Conservation (phyloP, 1,139 yeast genomes). For the Yamadazyma conglobata region DNA sequence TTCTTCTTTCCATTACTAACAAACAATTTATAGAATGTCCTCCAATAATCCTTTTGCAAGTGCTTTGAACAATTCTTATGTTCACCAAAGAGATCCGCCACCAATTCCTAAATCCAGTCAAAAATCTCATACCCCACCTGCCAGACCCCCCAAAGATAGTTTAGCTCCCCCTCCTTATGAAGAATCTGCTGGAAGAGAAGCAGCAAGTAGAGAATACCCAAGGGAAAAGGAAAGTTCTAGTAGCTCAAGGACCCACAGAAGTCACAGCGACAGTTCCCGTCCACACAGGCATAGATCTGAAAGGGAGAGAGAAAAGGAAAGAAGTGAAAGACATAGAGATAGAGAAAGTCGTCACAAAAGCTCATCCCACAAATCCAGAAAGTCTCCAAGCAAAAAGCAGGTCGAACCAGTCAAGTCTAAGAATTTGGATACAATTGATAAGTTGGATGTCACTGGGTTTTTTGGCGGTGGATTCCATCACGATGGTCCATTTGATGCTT, state of each 20-base stretch:
- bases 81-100: constrained; percentile 34
- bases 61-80: constrained; percentile 36
- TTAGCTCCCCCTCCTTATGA: constrained; percentile 55
- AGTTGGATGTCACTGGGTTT: constrained; percentile 90
- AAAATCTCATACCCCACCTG: constrained; percentile 23
- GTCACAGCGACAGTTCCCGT: constrained; percentile 11
- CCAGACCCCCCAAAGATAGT: constrained; percentile 30
- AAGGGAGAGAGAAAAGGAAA: constrained; percentile 8
- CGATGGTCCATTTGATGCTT: constrained; percentile 98
- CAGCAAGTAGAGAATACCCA: constrained; percentile 43
- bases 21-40: constrained; percentile 40
- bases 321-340: constrained; percentile 10
- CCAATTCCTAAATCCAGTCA: constrained; percentile 21
- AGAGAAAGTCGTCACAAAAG: constrained; percentile 12
- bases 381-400: constrained; percentile 34
- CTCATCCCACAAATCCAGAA: constrained; percentile 15
- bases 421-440: constrained; percentile 87
- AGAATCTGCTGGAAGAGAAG: constrained; percentile 58
- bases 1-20: too few relatives aligned
- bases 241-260: constrained; percentile 20
- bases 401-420: constrained; percentile 47
- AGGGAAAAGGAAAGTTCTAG: constrained; percentile 42
- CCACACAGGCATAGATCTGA: constrained; percentile 10
- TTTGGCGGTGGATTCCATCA: constrained; percentile 97
- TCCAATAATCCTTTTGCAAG: constrained; percentile 59